Conservation (phyloP, 768 basidiomycete genomes). For the Suillus bovinus region DNA sequence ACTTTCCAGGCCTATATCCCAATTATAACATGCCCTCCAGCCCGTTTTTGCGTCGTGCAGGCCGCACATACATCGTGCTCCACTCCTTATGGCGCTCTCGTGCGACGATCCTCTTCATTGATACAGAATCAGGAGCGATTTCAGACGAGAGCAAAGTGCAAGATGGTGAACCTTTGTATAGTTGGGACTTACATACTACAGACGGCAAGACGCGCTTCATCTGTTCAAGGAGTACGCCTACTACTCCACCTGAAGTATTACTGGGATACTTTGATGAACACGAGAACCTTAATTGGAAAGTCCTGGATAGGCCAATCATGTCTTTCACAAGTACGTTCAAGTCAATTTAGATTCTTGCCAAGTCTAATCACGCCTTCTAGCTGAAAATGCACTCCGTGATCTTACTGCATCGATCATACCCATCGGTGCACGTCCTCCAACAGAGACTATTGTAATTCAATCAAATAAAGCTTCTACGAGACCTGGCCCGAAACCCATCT, state of each 20-base stretch:
- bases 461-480: constrained; percentile 21
- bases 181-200: constrained; percentile 56
- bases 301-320: constrained; percentile 46
- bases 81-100: constrained; percentile 58
- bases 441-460: constrained; percentile 54
- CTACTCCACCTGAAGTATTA: constrained; percentile 48
- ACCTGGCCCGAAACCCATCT: constrained; percentile 37
- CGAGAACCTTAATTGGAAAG: constrained; percentile 33
- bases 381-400: constrained; percentile 39
- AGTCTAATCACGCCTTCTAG: constrained; percentile 28
- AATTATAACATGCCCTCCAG: constrained; percentile 44
- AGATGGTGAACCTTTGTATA: constrained; percentile 33
- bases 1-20: constrained; percentile 67
- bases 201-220: constrained; percentile 45
- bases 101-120: constrained; percentile 49
- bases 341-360: background rate
- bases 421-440: constrained; percentile 49
- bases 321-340: constrained; percentile 39
- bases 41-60: constrained; percentile 37
- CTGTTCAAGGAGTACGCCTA: constrained; percentile 50
- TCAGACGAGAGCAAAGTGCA: constrained; percentile 28
- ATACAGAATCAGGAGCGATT: constrained; percentile 41
- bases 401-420: constrained; percentile 47
- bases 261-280: constrained; percentile 39
- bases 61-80: constrained; percentile 36